phyloP scores from a whole-genome alignment of 768 basidiomycete species.

The Amyloporia xantha region DNA sequence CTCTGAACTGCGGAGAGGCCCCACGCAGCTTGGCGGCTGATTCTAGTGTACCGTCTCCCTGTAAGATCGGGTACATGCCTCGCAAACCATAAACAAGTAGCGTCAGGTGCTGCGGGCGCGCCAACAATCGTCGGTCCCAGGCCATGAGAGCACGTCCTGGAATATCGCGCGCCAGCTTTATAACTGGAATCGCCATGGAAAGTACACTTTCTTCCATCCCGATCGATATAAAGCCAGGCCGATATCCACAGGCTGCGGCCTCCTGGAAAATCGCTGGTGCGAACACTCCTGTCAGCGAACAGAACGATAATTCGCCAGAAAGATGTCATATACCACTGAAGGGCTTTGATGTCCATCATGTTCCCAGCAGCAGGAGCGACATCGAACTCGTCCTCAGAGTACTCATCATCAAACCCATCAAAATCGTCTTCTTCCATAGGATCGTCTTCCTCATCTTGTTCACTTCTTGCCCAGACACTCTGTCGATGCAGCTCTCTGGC shows the following conservation, averaged over 20 bases:
- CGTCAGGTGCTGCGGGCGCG: slow-evolving; percentile 49
- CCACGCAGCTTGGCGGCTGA: slow-evolving; percentile 29
- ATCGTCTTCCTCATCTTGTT: slow-evolving; percentile 25
- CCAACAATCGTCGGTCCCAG: slow-evolving; percentile 63
- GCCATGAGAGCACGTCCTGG: slow-evolving; percentile 63
- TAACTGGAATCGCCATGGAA: slow-evolving; percentile 50
- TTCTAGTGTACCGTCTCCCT: slow-evolving; percentile 35
- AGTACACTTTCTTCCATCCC: slow-evolving; percentile 46
- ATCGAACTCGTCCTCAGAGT: slow-evolving; percentile 28
- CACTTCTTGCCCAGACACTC: slow-evolving; percentile 8
- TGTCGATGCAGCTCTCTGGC: slow-evolving; percentile 19
- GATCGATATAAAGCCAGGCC: slow-evolving; percentile 52
- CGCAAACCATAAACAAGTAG: slow-evolving; percentile 57
- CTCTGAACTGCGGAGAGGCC: slow-evolving; percentile 43
- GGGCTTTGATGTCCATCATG: slow-evolving; percentile 7
- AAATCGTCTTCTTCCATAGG: slow-evolving; percentile 32
- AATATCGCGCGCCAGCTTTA: slow-evolving; percentile 44
- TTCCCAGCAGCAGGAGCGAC: slow-evolving; percentile 4
- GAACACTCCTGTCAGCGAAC: slow-evolving; percentile 5
- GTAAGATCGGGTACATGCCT: slow-evolving; percentile 47
- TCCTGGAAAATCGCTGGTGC: slow-evolving; percentile 58
- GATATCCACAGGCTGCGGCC: slow-evolving; percentile 47
- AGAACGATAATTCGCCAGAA: too few species aligned
- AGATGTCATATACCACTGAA: slow-evolving; percentile 16
- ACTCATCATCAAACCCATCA: slow-evolving; percentile 27